Percentiles rank a stretch among this genome's conserved stretches.
Evolutionary conservation across 306 rosid genomes (phyloP).

Genomic region (Ziziphus jujuba): DNA sequence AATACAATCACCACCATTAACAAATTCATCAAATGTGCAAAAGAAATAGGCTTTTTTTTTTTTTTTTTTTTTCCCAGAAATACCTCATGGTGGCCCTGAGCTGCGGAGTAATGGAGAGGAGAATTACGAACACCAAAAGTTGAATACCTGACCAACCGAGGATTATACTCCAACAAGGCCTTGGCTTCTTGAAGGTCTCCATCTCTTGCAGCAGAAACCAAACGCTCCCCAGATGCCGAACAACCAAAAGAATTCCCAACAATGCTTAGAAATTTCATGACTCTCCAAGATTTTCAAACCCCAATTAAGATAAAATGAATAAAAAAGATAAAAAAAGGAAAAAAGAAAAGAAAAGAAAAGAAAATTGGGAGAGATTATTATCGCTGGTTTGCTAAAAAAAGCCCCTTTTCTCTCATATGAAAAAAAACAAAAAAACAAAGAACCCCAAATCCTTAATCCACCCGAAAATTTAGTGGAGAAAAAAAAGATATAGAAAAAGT

Average conservation of each 20-base stretch:
- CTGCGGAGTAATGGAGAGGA: slow-evolving; percentile 94
- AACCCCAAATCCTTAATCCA: slow-evolving; percentile 39
- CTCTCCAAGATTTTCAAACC: slow-evolving; percentile 23
- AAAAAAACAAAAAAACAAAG: too few species aligned
- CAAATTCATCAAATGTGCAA: neutral
- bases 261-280: slow-evolving; percentile 68
- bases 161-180: slow-evolving; percentile 88
- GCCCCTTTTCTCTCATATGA: slow-evolving; percentile 20
- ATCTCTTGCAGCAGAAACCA: slow-evolving; percentile 98
- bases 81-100: slow-evolving; percentile 99
- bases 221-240: slow-evolving; percentile 95
- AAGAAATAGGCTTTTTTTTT: neutral
- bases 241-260: slow-evolving; percentile 97
- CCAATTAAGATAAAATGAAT: neutral
- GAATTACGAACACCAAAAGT: slow-evolving; percentile 97
- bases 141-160: slow-evolving; percentile 87
- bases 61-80: too few species aligned
- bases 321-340: neutral
- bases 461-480: slow-evolving; percentile 28
- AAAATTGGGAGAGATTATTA: neutral
- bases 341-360: neutral
- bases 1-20: slow-evolving; percentile 17
- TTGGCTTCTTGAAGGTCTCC: slow-evolving; percentile 97
- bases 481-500: neutral
- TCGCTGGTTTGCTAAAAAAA: slow-evolving; percentile 10